Conservation (phyloP, 169 alveolate genomes). For the Plasmodium relictum region DNA sequence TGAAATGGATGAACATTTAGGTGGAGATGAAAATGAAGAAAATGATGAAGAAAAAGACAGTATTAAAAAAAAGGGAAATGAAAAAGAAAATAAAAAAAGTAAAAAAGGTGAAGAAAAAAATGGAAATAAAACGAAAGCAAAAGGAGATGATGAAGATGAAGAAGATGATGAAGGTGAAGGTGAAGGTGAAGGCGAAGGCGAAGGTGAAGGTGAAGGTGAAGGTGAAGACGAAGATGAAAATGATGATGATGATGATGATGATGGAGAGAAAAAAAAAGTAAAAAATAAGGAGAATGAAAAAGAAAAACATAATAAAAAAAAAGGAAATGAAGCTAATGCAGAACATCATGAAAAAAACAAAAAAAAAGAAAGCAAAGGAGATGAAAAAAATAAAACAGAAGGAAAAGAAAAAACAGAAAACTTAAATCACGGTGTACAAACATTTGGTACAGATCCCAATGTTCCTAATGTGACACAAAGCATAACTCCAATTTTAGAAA, state of each 20-base stretch:
- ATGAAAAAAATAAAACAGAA: neutral
- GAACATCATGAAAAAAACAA: conserved; percentile 15
- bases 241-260: neutral
- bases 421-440: neutral
- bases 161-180: conserved; percentile 20
- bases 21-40: conserved; percentile 8
- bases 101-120: neutral
- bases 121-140: neutral
- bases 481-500: conserved; percentile 8
- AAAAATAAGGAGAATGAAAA: conserved; percentile 21
- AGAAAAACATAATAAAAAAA: neutral
- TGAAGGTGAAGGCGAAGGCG: neutral
- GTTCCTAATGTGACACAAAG: conserved; percentile 21
- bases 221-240: conserved; percentile 33
- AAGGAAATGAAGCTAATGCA: conserved; percentile 19
- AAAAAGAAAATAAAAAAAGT: neutral
- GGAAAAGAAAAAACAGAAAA: neutral
- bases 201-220: conserved; percentile 20
- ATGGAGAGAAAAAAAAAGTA: conserved; percentile 9
- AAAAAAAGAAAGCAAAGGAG: conserved; percentile 2
- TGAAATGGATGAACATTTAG: neutral
- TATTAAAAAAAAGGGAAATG: neutral
- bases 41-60: neutral
- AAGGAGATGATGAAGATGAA: conserved; percentile 7
- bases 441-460: neutral